These are phyloP conservation scores for Daedaleopsis nitida DNA, from an alignment of 768 basidiomycete species.

Conservation along the genomic window DNA sequence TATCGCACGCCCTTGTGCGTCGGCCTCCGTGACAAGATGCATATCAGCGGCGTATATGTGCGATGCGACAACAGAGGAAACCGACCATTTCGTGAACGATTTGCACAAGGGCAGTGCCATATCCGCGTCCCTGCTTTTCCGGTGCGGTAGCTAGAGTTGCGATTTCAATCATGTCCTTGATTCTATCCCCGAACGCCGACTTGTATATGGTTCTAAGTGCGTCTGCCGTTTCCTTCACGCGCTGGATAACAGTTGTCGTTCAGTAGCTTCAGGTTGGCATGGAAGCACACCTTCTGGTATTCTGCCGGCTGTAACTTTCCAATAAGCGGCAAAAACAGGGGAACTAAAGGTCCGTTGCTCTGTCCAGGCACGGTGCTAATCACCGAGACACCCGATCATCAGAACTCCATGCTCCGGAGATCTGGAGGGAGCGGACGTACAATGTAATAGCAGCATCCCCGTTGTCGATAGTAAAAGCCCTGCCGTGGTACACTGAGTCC, in stretches of 20 bases:
- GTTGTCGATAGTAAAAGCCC: neutral
- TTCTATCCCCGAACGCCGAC: neutral
- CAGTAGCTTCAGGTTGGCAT: too few relatives aligned
- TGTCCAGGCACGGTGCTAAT: neutral
- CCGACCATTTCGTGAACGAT: neutral
- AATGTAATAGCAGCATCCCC: neutral
- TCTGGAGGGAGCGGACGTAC: neutral
- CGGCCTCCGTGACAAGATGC: slow-evolving; percentile 9
- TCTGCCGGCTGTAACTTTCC: neutral
- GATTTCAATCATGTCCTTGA: neutral
- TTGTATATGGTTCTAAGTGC: neutral
- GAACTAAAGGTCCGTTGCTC: neutral
- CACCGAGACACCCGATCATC: neutral
- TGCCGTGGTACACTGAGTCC: too few relatives aligned
- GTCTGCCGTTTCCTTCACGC: neutral
- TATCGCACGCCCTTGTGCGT: slow-evolving; percentile 13
- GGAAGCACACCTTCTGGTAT: neutral
- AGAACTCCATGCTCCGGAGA: neutral
- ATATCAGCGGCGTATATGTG: neutral
- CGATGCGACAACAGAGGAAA: neutral
- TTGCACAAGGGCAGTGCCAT: neutral
- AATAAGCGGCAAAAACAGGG: neutral
- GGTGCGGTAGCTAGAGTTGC: neutral
- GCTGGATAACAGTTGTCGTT: neutral
- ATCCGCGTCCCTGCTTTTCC: slow-evolving; percentile 6